These are phyloP conservation scores for Melampsora medusae DNA, from an alignment of 1,284 basidiomycete genomes.

Conservation along the genomic window DNA sequence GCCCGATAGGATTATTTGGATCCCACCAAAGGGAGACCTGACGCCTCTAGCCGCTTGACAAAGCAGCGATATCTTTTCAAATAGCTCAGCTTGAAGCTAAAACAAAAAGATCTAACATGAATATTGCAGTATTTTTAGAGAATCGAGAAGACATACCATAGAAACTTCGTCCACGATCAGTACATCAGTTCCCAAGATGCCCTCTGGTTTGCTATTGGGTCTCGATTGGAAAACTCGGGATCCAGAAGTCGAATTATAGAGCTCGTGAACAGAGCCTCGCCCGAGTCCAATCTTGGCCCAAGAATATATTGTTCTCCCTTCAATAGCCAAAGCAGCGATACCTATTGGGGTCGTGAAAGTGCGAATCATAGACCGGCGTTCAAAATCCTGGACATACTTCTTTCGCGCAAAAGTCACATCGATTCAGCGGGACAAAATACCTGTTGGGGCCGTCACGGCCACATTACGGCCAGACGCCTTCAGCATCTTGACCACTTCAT, in stretches of 20 bases:
- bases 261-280: constrained; percentile 28
- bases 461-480: constrained; percentile 5
- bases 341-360: background rate
- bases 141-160: constrained; percentile 20
- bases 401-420: background rate
- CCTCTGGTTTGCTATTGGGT: constrained; percentile 8
- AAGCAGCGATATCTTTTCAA: constrained; percentile 37
- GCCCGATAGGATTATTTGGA: constrained; percentile 39
- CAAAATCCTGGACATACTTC: background rate
- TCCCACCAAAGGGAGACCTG: constrained; percentile 26
- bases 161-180: constrained; percentile 39
- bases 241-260: constrained; percentile 12
- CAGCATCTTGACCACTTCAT: constrained; percentile 37
- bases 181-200: constrained; percentile 13
- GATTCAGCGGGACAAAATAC: no score
- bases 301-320: constrained; percentile 34
- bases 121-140: background rate
- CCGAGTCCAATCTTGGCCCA: constrained; percentile 36
- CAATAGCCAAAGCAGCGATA: constrained; percentile 35
- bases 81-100: constrained; percentile 37
- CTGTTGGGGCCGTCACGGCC: constrained; percentile 35
- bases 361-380: background rate
- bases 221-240: constrained; percentile 1
- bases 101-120: background rate
- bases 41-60: constrained; percentile 26